Evolutionary conservation across 2,329 filamentous ascomycete genomes (phyloP).

Genomic region (Fusarium cicatricum): DNA sequence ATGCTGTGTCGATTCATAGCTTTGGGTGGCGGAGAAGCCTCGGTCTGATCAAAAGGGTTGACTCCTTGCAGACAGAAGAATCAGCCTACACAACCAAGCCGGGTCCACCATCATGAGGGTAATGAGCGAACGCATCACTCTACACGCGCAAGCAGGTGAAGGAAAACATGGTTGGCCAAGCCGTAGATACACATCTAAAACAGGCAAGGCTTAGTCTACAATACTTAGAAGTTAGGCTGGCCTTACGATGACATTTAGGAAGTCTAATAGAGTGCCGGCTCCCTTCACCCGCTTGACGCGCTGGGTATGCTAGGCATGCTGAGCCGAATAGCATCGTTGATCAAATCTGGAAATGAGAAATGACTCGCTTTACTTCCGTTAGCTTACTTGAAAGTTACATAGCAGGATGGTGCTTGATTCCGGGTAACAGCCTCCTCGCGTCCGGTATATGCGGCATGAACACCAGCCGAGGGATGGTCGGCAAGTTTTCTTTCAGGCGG

Average conservation of each 20-base stretch:
- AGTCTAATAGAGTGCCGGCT: too few species aligned
- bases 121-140: background rate
- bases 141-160: background rate
- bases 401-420: background rate
- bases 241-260: too few species aligned
- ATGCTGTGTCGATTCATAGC: background rate
- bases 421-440: background rate
- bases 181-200: too few species aligned
- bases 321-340: too few species aligned
- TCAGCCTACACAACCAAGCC: background rate
- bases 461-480: background rate
- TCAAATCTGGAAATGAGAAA: too few species aligned
- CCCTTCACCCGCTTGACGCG: too few species aligned
- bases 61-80: background rate
- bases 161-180: too few species aligned
- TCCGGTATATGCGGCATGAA: slow-evolving; percentile 3
- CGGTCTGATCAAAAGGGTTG: background rate
- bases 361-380: too few species aligned
- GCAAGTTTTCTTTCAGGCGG: slow-evolving; percentile 5
- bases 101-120: slow-evolving; percentile 2
- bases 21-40: background rate
- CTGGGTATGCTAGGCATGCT: background rate
- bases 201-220: too few species aligned
- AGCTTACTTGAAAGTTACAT: background rate
- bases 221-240: too few species aligned